Percentiles rank a stretch among this genome's conserved stretches.
These are phyloP conservation scores for Boletus barrowsii DNA, from an alignment of 768 basidiomycete genomes.

Conservation along the genomic window DNA sequence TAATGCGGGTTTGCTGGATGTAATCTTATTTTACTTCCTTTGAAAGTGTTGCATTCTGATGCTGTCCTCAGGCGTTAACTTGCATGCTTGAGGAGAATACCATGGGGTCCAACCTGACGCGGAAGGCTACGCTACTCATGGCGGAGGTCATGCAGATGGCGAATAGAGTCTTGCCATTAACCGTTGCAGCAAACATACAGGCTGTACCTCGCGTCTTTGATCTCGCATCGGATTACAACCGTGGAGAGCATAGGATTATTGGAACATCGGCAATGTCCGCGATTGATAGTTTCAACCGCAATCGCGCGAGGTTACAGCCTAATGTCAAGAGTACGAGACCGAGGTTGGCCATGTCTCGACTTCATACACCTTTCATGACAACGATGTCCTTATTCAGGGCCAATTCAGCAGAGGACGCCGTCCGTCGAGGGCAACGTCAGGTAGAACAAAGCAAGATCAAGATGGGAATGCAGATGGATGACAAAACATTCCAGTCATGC, in stretches of 20 bases:
- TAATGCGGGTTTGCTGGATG: slow-evolving; percentile 86
- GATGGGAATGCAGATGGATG: slow-evolving; percentile 93
- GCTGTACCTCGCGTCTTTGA: slow-evolving; percentile 82
- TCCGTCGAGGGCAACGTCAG: slow-evolving; percentile 84
- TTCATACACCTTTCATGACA: background rate
- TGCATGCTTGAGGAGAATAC: slow-evolving; percentile 80
- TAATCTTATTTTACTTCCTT: slow-evolving; percentile 34
- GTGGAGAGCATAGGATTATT: slow-evolving; percentile 73
- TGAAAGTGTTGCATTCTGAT: slow-evolving; percentile 4
- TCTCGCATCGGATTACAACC: slow-evolving; percentile 78
- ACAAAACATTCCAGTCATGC: slow-evolving; percentile 80
- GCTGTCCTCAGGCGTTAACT: slow-evolving; percentile 64
- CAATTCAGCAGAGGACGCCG: slow-evolving; percentile 80
- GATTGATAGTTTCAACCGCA: slow-evolving; percentile 93
- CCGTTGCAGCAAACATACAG: slow-evolving; percentile 82
- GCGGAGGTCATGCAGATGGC: slow-evolving; percentile 88
- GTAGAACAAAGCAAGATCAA: slow-evolving; percentile 89
- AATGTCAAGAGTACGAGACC: slow-evolving; percentile 56
- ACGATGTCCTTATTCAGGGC: slow-evolving; percentile 42
- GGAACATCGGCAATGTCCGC: slow-evolving; percentile 83
- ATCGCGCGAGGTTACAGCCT: slow-evolving; percentile 69
- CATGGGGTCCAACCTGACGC: slow-evolving; percentile 67
- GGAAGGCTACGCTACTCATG: slow-evolving; percentile 88
- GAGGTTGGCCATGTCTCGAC: slow-evolving; percentile 43
- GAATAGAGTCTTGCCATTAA: slow-evolving; percentile 80